Evolutionary conservation across 1,139 yeast species (phyloP).

Genomic region (Pichia sp.): DNA sequence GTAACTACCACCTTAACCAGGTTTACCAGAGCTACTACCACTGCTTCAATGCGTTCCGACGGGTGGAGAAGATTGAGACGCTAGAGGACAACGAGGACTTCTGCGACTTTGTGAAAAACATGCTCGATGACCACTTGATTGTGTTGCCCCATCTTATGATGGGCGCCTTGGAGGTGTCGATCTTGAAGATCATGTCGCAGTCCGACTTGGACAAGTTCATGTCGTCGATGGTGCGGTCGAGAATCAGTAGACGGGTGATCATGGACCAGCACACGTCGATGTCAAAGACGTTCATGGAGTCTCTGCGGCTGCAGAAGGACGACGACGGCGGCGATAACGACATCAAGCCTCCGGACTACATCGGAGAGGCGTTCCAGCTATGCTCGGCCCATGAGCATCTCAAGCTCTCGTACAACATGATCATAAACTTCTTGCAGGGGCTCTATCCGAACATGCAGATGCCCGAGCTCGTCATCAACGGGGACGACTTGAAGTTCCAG

Average conservation of each 20-base stretch:
- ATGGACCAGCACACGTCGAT: conserved; percentile 86
- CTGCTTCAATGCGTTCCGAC: conserved; percentile 80
- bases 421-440: conserved; percentile 41
- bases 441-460: conserved; percentile 53
- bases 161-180: conserved; percentile 85
- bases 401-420: conserved; percentile 49
- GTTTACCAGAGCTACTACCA: conserved; percentile 86
- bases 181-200: conserved; percentile 58
- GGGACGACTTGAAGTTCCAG: conserved; percentile 64
- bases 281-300: conserved; percentile 51
- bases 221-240: conserved; percentile 71
- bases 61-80: conserved; percentile 59
- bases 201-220: conserved; percentile 64
- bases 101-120: conserved; percentile 55
- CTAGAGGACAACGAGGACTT: conserved; percentile 72
- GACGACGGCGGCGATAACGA: conserved; percentile 14
- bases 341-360: conserved; percentile 56
- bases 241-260: conserved; percentile 84
- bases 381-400: conserved; percentile 75
- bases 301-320: conserved; percentile 24
- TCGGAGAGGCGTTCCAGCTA: conserved; percentile 81
- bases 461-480: conserved; percentile 75
- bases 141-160: conserved; percentile 84
- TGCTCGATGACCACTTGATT: conserved; percentile 72
- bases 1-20: conserved; percentile 78